These are phyloP conservation scores for Chaetomium sp. DNA, from an alignment of 2,329 filamentous ascomycete species.

Conservation along the genomic window DNA sequence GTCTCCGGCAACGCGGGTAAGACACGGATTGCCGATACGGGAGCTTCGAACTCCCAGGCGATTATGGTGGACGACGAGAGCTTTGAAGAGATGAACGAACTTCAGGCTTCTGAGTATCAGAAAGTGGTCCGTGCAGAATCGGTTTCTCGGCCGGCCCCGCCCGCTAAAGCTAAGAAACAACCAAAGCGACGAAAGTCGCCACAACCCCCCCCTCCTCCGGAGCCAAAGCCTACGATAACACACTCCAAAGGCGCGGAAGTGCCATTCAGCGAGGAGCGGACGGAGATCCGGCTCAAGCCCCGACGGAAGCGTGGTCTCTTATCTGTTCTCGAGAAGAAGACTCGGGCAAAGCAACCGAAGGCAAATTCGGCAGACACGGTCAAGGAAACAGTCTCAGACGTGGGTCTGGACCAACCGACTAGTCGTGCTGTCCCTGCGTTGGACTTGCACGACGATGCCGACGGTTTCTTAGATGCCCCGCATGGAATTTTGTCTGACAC, in stretches of 20 bases:
- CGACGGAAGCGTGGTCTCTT: constrained; percentile 43
- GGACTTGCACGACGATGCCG: not conserved
- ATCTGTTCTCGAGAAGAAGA: constrained; percentile 36
- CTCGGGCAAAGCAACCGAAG: constrained; percentile 11
- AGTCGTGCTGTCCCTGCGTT: too few species aligned
- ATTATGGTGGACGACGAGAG: constrained; percentile 17
- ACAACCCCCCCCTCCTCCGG: not conserved
- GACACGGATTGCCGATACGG: not conserved
- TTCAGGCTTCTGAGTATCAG: not conserved
- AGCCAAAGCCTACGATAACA: not conserved
- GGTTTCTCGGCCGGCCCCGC: not conserved
- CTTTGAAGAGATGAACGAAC: not conserved
- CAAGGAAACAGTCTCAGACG: not conserved
- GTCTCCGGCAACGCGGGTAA: not conserved
- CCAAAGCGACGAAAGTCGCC: not conserved
- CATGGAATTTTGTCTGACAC: too few species aligned
- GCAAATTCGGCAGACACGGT: not conserved
- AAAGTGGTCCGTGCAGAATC: not conserved
- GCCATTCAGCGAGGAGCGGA: constrained; percentile 26
- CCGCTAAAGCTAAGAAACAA: not conserved
- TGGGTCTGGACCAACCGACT: too few species aligned
- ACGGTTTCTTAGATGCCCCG: not conserved
- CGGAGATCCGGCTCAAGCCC: constrained; percentile 42
- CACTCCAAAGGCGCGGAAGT: not conserved
- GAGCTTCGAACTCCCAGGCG: constrained; percentile 4